These are phyloP conservation scores for Phaeophleospora eucalypticola DNA, from an alignment of 2,329 filamentous ascomycete species.

Conservation along the genomic window DNA sequence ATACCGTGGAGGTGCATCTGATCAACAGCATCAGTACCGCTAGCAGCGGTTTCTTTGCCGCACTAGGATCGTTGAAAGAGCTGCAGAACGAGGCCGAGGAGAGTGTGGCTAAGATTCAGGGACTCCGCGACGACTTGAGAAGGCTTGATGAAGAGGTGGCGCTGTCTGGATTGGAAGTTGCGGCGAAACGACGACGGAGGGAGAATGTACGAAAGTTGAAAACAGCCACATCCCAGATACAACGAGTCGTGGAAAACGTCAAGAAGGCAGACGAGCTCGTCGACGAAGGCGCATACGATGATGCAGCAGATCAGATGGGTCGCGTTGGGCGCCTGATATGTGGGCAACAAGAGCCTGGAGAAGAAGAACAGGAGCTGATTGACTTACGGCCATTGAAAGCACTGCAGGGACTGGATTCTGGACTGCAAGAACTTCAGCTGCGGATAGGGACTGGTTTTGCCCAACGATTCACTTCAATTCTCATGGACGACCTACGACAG, in stretches of 20 bases:
- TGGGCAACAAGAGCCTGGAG: constrained; percentile 56
- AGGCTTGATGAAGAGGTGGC: constrained; percentile 84
- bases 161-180: constrained; percentile 75
- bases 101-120: constrained; percentile 82
- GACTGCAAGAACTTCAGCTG: constrained; percentile 69
- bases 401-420: constrained; percentile 72
- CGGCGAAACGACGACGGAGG: constrained; percentile 73
- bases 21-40: constrained; percentile 95
- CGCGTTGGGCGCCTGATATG: constrained; percentile 74
- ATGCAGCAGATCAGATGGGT: constrained; percentile 73
- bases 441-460: constrained; percentile 88
- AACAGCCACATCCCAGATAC: constrained; percentile 77
- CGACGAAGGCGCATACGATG: constrained; percentile 76
- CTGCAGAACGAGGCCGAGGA: constrained; percentile 88
- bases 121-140: constrained; percentile 71
- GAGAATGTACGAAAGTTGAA: constrained; percentile 82
- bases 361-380: constrained; percentile 39
- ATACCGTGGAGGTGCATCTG: constrained; percentile 94
- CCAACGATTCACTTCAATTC: constrained; percentile 67
- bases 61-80: constrained; percentile 83
- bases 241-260: constrained; percentile 70
- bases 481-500: constrained; percentile 74
- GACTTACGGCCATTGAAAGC: constrained; percentile 76
- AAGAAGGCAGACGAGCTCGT: constrained; percentile 74
- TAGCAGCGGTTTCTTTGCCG: constrained; percentile 93